These are phyloP conservation scores for Jacaranda mimosifolia DNA, from an alignment of 257 asterid genomes.

Conservation along the genomic window DNA sequence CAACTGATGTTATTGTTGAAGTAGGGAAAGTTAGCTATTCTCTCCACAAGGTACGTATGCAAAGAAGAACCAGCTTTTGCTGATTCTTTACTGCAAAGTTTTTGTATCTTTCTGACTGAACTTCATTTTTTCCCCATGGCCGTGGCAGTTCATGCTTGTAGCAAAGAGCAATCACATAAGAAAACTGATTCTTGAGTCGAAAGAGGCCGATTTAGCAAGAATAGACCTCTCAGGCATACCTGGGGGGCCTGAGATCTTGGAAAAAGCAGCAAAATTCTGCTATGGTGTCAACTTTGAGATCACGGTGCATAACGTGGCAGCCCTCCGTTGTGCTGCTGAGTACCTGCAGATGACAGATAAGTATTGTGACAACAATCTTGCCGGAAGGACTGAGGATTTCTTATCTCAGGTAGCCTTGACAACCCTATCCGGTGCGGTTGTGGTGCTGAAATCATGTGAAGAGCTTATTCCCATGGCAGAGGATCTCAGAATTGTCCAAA, in stretches of 20 bases:
- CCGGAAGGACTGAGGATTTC: conserved; percentile 88
- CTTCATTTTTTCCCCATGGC: neutral
- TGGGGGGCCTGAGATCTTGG: conserved; percentile 93
- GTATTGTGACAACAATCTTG: conserved; percentile 77
- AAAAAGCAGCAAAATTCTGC: conserved; percentile 92
- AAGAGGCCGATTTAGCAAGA: conserved; percentile 67
- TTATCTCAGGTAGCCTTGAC: conserved; percentile 80
- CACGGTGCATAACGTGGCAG: conserved; percentile 92
- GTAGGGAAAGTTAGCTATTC: conserved; percentile 84
- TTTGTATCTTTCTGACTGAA: too few relatives aligned
- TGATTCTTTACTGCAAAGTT: too few relatives aligned
- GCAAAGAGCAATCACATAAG: conserved; percentile 93
- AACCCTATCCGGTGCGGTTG: conserved; percentile 85
- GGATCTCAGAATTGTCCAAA: conserved; percentile 74
- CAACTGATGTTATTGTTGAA: conserved; percentile 80
- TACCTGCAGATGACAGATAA: conserved; percentile 89
- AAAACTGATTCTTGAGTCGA: conserved; percentile 69
- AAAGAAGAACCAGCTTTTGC: neutral
- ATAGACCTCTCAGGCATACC: conserved; percentile 79
- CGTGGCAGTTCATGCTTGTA: conserved; percentile 83
- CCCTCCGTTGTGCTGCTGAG: conserved; percentile 91
- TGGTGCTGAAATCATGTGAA: conserved; percentile 83
- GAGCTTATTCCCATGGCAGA: conserved; percentile 87
- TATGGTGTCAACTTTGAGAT: conserved; percentile 96
- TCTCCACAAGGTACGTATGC: conserved; percentile 80